Evolutionary conservation across 768 basidiomycete genomes (phyloP).

Genomic region (Termitomyces sp.): DNA sequence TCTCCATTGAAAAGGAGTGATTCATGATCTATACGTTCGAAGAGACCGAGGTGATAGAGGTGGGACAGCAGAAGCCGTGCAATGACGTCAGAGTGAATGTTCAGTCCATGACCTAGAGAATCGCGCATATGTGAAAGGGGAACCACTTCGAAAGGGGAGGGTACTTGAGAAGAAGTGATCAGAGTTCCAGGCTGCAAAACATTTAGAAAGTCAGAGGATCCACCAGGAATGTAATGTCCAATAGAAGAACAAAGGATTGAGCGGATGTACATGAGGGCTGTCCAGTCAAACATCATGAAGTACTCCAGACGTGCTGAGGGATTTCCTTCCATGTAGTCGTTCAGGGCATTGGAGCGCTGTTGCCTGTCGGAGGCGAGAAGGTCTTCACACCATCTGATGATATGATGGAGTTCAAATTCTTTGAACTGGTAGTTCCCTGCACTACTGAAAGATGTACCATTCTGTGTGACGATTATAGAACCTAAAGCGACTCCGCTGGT

Average conservation of each 20-base stretch:
- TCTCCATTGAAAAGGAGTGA: conserved; percentile 31
- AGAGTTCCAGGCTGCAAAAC: conserved; percentile 28
- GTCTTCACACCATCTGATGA: conserved; percentile 44
- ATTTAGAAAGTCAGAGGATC: conserved; percentile 39
- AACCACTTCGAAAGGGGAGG: conserved; percentile 52
- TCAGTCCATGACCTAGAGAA: conserved; percentile 53
- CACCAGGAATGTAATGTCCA: conserved; percentile 13
- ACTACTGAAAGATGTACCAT: conserved; percentile 21
- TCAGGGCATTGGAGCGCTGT: conserved; percentile 37
- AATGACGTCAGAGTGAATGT: conserved; percentile 46
- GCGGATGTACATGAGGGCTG: conserved; percentile 55
- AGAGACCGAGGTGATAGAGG: conserved; percentile 56
- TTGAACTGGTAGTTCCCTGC: conserved; percentile 30
- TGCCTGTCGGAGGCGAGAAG: conserved; percentile 38
- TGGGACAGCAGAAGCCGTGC: conserved; percentile 52
- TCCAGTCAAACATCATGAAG: conserved; percentile 63
- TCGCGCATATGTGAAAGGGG: conserved; percentile 55
- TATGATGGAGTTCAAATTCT: conserved; percentile 56
- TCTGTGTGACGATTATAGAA: conserved; percentile 49
- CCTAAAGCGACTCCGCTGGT: conserved; percentile 61
- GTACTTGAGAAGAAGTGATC: conserved; percentile 16
- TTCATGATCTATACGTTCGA: conserved; percentile 40
- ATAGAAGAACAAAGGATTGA: conserved; percentile 47
- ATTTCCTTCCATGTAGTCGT: conserved; percentile 52
- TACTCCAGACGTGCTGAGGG: conserved; percentile 30